Evolutionary conservation across 768 basidiomycete species (phyloP), one percentile per base, ranked within the genome.

Genomic region (Collybia nuda): DNA sequence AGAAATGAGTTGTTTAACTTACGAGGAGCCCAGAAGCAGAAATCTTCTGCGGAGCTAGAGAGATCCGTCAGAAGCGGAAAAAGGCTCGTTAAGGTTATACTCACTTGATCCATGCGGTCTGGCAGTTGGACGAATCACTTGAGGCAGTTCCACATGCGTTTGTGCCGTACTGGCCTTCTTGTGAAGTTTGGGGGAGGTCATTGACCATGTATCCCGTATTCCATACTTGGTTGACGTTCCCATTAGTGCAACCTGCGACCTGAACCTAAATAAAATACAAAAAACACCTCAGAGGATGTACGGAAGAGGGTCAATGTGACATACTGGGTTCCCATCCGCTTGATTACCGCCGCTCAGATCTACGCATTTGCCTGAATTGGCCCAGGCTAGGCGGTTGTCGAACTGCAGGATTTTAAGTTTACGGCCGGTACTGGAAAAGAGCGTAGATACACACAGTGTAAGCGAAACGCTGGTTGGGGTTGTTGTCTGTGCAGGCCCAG

Each of bases 11-110:
- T 40, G 23, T 15, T 29, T 18, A 19, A 67, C 70, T 41, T 48
- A 75, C 73, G 72, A 9, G 88, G 84, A 12, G 76, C 85, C 80
- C 82, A 90, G 1, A 89, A 55, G 50, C 88, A 90, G 63, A 86
- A 89, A 58, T 90, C 88, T 67, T 82, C 61, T 1, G 67, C 68
- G 41, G 74, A 73, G 65, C 86, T 6, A 51, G 42, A 43, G 36
- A 28, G 28, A 6, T 12, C 8, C 15, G 42, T 48, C 43, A 54
- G 12, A 29, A 3, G 17, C 9, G n/a, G 15, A 38, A 55, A 41
- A 9, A 35, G 11, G 24, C 14, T 15, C 22, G 24, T 5, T 28
- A 9, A 23, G 11, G 40, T 54, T 29, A 28, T 38, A 67, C 73
- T 51, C 64, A 77, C 80, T 88, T 88, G 50, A 85, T 69, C 65